A percentile compares a stretch with the other conserved stretches of the same genome.
These are phyloP conservation scores for Botryotinia globosa DNA, from an alignment of 2,329 filamentous ascomycete species.

Conservation along the genomic window DNA sequence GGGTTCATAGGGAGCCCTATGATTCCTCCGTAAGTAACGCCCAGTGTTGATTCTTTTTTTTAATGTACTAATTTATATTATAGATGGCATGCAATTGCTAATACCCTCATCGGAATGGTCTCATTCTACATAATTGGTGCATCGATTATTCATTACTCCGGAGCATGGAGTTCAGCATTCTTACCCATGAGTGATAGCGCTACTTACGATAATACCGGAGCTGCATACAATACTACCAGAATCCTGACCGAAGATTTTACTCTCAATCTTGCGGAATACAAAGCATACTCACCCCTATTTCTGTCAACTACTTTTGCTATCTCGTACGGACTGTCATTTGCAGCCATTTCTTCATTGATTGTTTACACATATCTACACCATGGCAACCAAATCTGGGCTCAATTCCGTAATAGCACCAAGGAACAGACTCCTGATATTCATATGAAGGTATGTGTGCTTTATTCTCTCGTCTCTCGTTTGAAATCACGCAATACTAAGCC, in stretches of 20 bases:
- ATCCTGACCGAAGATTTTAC: constrained; percentile 62
- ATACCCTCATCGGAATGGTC: constrained; percentile 66
- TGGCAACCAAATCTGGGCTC: constrained; percentile 59
- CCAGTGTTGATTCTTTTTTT: neutral
- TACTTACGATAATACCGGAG: constrained; percentile 71
- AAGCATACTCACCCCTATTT: constrained; percentile 68
- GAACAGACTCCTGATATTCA: constrained; percentile 10
- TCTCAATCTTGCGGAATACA: constrained; percentile 62
- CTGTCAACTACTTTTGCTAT: constrained; percentile 70
- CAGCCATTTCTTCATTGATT: constrained; percentile 64
- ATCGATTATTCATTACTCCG: constrained; percentile 59
- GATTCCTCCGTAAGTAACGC: constrained; percentile 47
- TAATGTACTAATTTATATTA: neutral
- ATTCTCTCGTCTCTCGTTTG: neutral
- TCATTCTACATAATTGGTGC: constrained; percentile 60
- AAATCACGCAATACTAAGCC: neutral
- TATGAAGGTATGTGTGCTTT: neutral
- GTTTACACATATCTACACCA: constrained; percentile 67
- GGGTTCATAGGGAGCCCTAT: constrained; percentile 30
- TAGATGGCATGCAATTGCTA: constrained; percentile 67
- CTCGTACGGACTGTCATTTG: constrained; percentile 69
- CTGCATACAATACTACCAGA: constrained; percentile 59
- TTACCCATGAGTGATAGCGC: constrained; percentile 68
- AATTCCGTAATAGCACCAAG: constrained; percentile 7
- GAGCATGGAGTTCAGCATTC: constrained; percentile 42